Evolutionary conservation across 352 stramenopile genomes (phyloP).

Genomic region (Pythium scleroteichum): DNA sequence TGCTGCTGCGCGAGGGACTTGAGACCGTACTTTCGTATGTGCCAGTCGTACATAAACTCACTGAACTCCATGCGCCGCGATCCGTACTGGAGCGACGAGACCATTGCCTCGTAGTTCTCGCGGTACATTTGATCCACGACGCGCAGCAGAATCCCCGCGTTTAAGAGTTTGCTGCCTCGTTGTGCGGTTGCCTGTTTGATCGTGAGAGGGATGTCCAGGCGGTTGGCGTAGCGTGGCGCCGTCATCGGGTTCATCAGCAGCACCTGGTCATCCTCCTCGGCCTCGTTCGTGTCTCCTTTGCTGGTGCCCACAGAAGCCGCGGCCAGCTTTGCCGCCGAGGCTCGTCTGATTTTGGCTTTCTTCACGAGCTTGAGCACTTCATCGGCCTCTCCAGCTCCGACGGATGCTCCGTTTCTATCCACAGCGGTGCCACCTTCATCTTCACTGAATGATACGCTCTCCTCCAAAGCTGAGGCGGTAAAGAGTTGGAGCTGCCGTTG

Average conservation of each 20-base stretch:
- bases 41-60: conserved; percentile 86
- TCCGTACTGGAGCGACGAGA: conserved; percentile 64
- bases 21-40: conserved; percentile 79
- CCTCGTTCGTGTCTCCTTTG: conserved; percentile 21
- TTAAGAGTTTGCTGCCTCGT: conserved; percentile 63
- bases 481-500: conserved; percentile 29
- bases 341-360: conserved; percentile 44
- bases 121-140: conserved; percentile 75
- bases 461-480: background rate
- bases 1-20: conserved; percentile 76
- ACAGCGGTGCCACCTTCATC: conserved; percentile 12
- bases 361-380: conserved; percentile 44
- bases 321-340: conserved; percentile 27
- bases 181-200: conserved; percentile 45
- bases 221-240: conserved; percentile 23
- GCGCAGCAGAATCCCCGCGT: conserved; percentile 55
- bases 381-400: conserved; percentile 7
- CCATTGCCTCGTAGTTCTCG: conserved; percentile 68
- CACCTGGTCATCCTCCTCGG: conserved; percentile 26
- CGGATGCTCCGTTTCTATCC: conserved; percentile 11
- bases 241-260: conserved; percentile 17
- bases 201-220: conserved; percentile 42
- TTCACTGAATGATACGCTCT: conserved; percentile 12
- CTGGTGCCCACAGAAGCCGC: background rate
- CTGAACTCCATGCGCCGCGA: conserved; percentile 76